Evolutionary conservation across 2,329 filamentous ascomycete species (phyloP), one percentile per base, ranked within the genome.

Genomic region (Neopestalotiopsis sp.): DNA sequence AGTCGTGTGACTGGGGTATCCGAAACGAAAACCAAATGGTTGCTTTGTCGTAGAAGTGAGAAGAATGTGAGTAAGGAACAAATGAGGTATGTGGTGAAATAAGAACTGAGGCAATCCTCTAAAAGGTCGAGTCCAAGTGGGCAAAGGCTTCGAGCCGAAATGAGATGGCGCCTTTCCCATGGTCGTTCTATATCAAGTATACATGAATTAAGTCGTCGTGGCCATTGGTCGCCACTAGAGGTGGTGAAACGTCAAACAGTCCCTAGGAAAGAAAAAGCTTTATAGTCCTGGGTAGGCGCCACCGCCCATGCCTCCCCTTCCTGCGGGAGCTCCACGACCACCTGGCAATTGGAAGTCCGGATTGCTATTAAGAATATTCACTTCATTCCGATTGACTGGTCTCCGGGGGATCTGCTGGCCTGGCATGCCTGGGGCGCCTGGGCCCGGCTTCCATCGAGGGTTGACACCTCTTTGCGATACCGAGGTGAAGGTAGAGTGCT

Each of bases 391-490:
- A 75, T 85, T 86, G 28, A 83, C 81, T 30, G 84, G 84, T 67
- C 81, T 79, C 52, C 83, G 82, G 49, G 82, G 82, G 67, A 80
- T 82, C 76, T 75, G 82, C 73, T 79, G 84, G 73, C 75, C 83
- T 73, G 81, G 84, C 7, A 82, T 81, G 66, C 73, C 82, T 73
- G 81, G 84, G 9, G 82, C 81, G 66, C 73, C 82, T 80, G 85
- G 82, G 38, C 85, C 83, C 2, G 88, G 89, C 71, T 92, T 89
- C 95, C 95, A 98, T 70, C 91, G 90, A 6, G 95, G 95, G 78
- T 98, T 98, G 67, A 98, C 84, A 1, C 93, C 92, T 42, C 95
- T 89, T 80, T 98, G 94, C 0, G 92, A 95, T 60, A 98, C 92
- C 12, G 93, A 96, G 1, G 95, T 98, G 81, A 97, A 98, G 74